Evolutionary conservation across 2,329 filamentous ascomycete species (phyloP), one percentile per base, ranked within the genome.

Genomic region (Acrocalymma vagum): DNA sequence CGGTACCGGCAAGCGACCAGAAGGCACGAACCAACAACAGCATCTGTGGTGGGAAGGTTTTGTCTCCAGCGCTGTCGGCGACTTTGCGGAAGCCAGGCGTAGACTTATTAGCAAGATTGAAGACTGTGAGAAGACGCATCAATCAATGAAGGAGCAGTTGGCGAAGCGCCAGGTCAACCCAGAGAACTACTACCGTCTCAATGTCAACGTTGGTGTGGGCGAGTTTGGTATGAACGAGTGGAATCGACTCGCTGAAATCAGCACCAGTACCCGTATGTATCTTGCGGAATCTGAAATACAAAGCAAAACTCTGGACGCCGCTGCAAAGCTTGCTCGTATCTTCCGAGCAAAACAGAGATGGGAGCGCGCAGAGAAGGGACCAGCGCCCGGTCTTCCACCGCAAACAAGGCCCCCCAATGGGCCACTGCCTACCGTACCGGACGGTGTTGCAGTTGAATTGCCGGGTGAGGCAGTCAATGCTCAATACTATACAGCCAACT

Each of bases 141-240:
- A 90, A 62, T 83, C 84, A 57, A 95, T 97, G 91, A 84, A 82
- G 43, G 88, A 95, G 31, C 83, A 92, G 53, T 77, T 97, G 15
- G 73, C 82, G 6, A 88, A 85, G 66, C 84, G 91, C 22, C 84
- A 87, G 17, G 89, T 97, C 45, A 92, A 88, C 58, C 81, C 83
- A 35, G 92, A 96, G 43, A 90, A 95, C 67, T 99, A 99, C 74
- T 95, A 91, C 68, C 87, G 94, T 6, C 77, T 97, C n/a, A 99
- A 99, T 53, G 94, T 97, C 26, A 92, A 97, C 64, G 86, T 96
- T 11, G 94, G 93, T 1, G 92, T 97, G 3, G 92, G 93, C 37
- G 94, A 97, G 64, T 97, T 96, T 67, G 93, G 89, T 35, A 97
- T 99, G 91, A 99, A 97, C 65, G 94, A 97, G 67, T 99, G 94